Base-by-base conservation (phyloP, 192 early-diverging fungal species). In the Backusella luteola region DNA sequence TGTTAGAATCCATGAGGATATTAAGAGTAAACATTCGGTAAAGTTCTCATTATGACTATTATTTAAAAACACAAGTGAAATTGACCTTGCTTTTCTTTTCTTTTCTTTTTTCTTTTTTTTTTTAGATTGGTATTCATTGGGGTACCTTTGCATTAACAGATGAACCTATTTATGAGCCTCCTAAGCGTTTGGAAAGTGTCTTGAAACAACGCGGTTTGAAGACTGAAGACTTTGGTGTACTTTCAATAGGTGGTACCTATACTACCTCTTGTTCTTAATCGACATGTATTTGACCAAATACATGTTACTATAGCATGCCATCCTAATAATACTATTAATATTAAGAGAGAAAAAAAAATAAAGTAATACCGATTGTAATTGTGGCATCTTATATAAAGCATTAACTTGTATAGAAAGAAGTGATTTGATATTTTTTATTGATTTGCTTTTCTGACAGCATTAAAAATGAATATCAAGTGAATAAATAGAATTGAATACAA, bases 111-210 rank as follows among this genome's bases (percentile, higher is more conserved):
- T 32, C 1, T 32, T 32, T 32, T 32, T 32, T 32, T 32, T 32
- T 32, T 32, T 32, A 76, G 75, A 82, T 95, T 34, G 94, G 89
- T 9, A 94, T 96, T 79, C 96, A 97, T 76, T 96, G 94, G 94
- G 94, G 94, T 9, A 94, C 93, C 14, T 96, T 92, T 88, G 73
- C 87, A 4, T 83, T 96, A 73, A 94, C 93, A 11, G 84, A 85
- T 68, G 95, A 95, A 76, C 84, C 86, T 14, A 77, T 89, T 5
- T 86, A 80, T 42, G 93, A 93, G 75, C 95, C 95, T 23, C 93
- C 92, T 0, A 59, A 79, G 19, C 84, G 90, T 32, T 79, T 96
- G 71, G 75, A 76, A 19, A 81, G 66, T n/a, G 92, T 79, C 7
- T 77, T 93, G 88, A 76, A 74, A 42, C 83, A 81, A 15, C 79